Base-by-base conservation (phyloP, 768 basidiomycete genomes). In the Gymnopilus junonius region DNA sequence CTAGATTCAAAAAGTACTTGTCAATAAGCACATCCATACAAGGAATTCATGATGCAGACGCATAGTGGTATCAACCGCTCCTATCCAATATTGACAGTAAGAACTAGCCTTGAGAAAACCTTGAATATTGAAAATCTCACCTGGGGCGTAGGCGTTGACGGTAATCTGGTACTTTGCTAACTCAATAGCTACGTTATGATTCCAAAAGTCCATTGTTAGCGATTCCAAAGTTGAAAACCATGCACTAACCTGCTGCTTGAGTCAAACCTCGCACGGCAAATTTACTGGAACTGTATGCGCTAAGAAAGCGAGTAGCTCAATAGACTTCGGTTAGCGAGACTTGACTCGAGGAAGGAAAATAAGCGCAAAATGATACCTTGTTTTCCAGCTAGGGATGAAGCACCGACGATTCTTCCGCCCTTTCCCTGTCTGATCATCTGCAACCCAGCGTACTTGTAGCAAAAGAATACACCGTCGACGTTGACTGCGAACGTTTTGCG, bases 391-490 rank as follows among this genome's bases (percentile, higher is more conserved):
- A 79, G 62, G 4, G 82, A 84, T 10, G 73, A 76, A 1, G 80
- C 80, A 14, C 81, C 81, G 20, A 83, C 75, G 25, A 83, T 79
- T 45, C 80, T 70, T 0, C 82, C 82, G 6, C 82, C 82, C 3
- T 65, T 66, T 31, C 80, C 79, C 69, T 82, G 81, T 23, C 70
- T 70, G 32, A 82, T 75, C 82, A 84, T 84, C 55, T 75, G 73
- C 23, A 73, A 50, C 4, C 74, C 81, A 4, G 82, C 80, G 55
- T 76, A 73, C 51, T 78, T 77, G 67, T 80, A 82, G 65, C 80
- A 80, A 1, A 81, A 65, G 40, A 80, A 80, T 0, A 71, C 67
- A 1, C 82, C 80, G 8, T 73, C 69, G 6, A 69, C 69, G 55
- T 83, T 83, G 62, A 79, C 69, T 1, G 66, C 35, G 31, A 77